Percentiles rank a stretch among this genome's conserved stretches.
phyloP scores from a whole-genome alignment of 768 basidiomycete species.

The Polyporus arcularius region DNA sequence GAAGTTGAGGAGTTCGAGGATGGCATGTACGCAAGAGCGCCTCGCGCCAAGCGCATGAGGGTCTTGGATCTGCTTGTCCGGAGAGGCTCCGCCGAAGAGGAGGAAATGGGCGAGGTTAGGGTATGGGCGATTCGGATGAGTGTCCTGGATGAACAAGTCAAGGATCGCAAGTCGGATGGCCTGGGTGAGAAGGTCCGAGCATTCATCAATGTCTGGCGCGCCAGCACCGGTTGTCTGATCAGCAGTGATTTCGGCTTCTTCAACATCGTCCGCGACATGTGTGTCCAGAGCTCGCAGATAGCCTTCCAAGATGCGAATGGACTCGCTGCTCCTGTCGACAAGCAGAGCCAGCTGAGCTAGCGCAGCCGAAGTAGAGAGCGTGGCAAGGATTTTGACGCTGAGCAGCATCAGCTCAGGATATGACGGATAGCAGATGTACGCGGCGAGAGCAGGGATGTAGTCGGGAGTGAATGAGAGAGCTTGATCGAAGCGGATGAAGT shows the following conservation, averaged over 20 bases:
- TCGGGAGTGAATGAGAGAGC: conserved; percentile 68
- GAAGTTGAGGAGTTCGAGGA: conserved; percentile 73
- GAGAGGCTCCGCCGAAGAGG: conserved; percentile 67
- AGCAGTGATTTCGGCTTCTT: conserved; percentile 56
- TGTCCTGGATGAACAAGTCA: conserved; percentile 80
- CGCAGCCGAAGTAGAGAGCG: conserved; percentile 64
- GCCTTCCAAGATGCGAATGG: conserved; percentile 80
- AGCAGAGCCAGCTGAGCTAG: conserved; percentile 77
- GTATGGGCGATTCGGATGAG: conserved; percentile 56
- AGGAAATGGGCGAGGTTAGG: conserved; percentile 90
- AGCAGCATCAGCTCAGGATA: conserved; percentile 76
- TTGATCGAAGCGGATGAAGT: conserved; percentile 74
- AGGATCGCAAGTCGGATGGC: conserved; percentile 77
- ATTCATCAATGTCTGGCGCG: conserved; percentile 54
- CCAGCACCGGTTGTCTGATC: conserved; percentile 75
- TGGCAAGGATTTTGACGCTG: conserved; percentile 73
- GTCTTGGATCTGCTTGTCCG: conserved; percentile 71
- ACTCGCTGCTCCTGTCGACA: conserved; percentile 79
- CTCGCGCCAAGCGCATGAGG: conserved; percentile 73
- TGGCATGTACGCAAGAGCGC: conserved; percentile 74
- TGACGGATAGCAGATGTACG: conserved; percentile 72
- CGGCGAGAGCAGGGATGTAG: conserved; percentile 79
- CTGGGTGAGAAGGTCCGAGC: conserved; percentile 54
- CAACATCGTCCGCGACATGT: conserved; percentile 63
- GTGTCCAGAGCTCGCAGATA: conserved; percentile 67